Percentiles rank a stretch among this genome's conserved stretches.
Evolutionary conservation across 257 asterid genomes (phyloP).

Genomic region (Linaria vulgaris): DNA sequence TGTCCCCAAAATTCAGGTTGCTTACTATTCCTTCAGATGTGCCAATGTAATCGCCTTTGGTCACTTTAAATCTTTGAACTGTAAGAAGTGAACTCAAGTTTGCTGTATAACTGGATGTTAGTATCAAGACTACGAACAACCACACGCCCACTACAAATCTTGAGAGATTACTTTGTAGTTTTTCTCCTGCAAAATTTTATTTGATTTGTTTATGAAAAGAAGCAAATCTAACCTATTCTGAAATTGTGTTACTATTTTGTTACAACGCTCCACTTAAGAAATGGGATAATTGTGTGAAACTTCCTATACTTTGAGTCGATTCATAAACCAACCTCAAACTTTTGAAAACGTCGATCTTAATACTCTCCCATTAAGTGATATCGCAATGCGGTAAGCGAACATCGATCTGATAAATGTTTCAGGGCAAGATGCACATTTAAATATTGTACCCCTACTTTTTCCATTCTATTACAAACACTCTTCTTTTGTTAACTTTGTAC

Average conservation of each 20-base stretch:
- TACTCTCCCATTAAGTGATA: background rate
- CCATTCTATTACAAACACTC: background rate
- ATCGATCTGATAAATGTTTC: too few species aligned
- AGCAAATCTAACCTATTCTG: background rate
- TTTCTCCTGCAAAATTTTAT: constrained; percentile 39
- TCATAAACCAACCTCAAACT: too few species aligned
- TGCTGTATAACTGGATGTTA: constrained; percentile 50
- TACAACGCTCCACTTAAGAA: too few species aligned
- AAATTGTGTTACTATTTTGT: too few species aligned
- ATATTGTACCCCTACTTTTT: too few species aligned
- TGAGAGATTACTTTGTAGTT: constrained; percentile 33
- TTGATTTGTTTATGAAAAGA: background rate
- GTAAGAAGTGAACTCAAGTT: constrained; percentile 48
- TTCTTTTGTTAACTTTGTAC: background rate
- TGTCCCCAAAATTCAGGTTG: constrained; percentile 29
- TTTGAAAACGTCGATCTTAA: background rate
- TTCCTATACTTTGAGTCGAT: too few species aligned
- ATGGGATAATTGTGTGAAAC: too few species aligned
- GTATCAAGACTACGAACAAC: too few species aligned
- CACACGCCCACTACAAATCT: too few species aligned
- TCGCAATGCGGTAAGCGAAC: background rate
- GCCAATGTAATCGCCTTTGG: constrained; percentile 34
- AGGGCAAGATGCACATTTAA: too few species aligned
- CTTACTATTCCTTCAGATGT: constrained; percentile 14
- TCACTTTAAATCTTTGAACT: constrained; percentile 30